Conservation (phyloP, 2,329 filamentous ascomycete genomes). For the Alternaria viburni region DNA sequence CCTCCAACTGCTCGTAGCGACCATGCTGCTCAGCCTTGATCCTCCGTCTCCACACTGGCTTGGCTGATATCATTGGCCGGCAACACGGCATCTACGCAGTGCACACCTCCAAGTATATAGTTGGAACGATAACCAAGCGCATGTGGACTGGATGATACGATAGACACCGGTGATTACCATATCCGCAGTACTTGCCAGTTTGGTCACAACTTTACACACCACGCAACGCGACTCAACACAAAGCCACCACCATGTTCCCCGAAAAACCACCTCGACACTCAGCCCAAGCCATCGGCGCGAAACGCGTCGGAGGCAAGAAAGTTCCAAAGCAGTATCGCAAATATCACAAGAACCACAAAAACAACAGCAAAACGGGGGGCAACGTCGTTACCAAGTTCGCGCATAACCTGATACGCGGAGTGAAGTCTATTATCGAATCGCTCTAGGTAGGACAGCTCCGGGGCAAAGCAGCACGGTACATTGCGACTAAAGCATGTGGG, state of each 20-base stretch:
- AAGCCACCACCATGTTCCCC: neutral
- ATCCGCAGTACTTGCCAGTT: neutral
- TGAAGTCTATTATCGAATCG: constrained; percentile 6
- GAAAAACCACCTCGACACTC: constrained; percentile 23
- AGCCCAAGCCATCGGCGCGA: constrained; percentile 18
- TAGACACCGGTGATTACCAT: neutral
- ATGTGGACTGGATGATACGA: neutral
- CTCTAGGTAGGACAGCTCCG: neutral
- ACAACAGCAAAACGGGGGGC: constrained; percentile 3
- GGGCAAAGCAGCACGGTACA: neutral
- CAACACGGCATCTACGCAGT: constrained; percentile 8
- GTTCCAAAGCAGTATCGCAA: constrained; percentile 26
- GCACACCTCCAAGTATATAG: neutral
- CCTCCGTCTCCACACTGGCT: constrained; percentile 1
- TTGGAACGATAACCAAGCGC: neutral
- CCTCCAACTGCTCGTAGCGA: neutral
- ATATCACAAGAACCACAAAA: constrained; percentile 8
- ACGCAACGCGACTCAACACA: neutral
- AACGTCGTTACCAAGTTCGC: constrained; percentile 8
- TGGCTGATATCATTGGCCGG: constrained; percentile 20
- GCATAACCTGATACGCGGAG: neutral
- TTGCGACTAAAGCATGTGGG: neutral
- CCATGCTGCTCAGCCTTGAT: neutral
- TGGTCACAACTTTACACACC: neutral
- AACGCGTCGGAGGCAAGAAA: constrained; percentile 22